Evolutionary conservation across 148 eudicot species (phyloP).

Genomic region (Nyssa sinensis): DNA sequence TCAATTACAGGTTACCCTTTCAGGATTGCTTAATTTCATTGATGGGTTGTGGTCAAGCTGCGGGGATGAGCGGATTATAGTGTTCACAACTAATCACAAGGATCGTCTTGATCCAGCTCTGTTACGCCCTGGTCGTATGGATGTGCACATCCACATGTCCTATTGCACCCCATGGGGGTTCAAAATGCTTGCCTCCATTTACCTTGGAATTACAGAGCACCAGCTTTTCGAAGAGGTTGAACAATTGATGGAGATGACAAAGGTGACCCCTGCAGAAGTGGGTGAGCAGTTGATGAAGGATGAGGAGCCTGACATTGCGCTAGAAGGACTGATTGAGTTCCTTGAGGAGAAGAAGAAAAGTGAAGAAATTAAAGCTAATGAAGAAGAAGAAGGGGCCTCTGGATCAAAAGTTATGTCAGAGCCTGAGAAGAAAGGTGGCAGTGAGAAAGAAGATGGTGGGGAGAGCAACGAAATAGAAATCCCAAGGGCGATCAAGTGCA

Average conservation of each 20-base stretch:
- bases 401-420: no score
- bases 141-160: conserved; percentile 74
- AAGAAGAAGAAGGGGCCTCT: no score
- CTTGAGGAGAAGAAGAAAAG: conserved; percentile 22
- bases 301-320: conserved; percentile 35
- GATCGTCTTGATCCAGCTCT: conserved; percentile 68
- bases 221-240: conserved; percentile 28
- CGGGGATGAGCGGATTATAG: conserved; percentile 64
- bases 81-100: conserved; percentile 74
- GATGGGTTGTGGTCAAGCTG: conserved; percentile 82
- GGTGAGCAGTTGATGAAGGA: conserved; percentile 43
- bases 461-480: no score
- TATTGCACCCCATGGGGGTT: conserved; percentile 60
- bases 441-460: no score
- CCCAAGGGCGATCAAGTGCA: no score
- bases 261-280: conserved; percentile 54
- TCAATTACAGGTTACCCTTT: conserved; percentile 46
- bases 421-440: no score
- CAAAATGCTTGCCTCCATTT: conserved; percentile 50
- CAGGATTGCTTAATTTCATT: conserved; percentile 65
- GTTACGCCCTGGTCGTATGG: conserved; percentile 78
- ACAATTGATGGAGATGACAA: conserved; percentile 16
- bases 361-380: conserved; percentile 13
- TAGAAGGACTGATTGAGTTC: conserved; percentile 33
- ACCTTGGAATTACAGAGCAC: conserved; percentile 44